phyloP scores from a whole-genome alignment of 257 asterid species.

The Primulina tabacum region DNA sequence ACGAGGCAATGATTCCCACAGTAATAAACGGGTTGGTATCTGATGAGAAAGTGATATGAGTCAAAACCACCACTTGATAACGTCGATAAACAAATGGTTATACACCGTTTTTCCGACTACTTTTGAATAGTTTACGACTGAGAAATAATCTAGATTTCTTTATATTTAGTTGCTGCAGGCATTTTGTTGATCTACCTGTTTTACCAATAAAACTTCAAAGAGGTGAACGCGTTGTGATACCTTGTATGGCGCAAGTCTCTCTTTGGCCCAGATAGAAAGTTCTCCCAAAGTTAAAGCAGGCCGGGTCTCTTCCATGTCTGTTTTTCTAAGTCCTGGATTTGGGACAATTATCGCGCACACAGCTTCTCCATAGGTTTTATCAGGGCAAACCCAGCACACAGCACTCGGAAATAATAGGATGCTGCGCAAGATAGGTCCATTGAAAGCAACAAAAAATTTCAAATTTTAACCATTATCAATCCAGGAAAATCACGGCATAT shows the following conservation, averaged over 20 bases:
- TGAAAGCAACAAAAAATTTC: slow-evolving; percentile 6
- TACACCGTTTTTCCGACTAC: neutral
- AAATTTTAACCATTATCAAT: neutral
- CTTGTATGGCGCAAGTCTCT: slow-evolving; percentile 97
- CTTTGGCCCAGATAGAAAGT: slow-evolving; percentile 81
- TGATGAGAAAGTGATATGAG: slow-evolving; percentile 25
- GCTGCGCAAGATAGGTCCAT: slow-evolving; percentile 47
- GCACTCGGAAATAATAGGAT: slow-evolving; percentile 72
- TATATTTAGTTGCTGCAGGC: neutral
- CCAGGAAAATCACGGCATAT: neutral
- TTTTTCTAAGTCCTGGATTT: slow-evolving; percentile 47
- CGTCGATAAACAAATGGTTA: neutral
- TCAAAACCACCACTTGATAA: neutral
- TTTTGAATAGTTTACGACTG: neutral
- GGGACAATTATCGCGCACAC: slow-evolving; percentile 79
- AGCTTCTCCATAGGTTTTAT: slow-evolving; percentile 83
- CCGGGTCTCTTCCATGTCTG: slow-evolving; percentile 57
- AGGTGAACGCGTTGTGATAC: slow-evolving; percentile 29
- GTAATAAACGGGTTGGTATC: slow-evolving; percentile 72
- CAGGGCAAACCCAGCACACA: slow-evolving; percentile 97
- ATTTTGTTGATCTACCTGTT: neutral
- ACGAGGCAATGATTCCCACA: slow-evolving; percentile 85
- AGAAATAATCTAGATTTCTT: neutral
- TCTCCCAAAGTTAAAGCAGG: slow-evolving; percentile 78
- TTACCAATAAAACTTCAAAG: neutral